Percentiles rank a stretch among this genome's conserved stretches.
Evolutionary conservation across 2,329 filamentous ascomycete species (phyloP).

Genomic region (Ilyonectria mors-panacis): DNA sequence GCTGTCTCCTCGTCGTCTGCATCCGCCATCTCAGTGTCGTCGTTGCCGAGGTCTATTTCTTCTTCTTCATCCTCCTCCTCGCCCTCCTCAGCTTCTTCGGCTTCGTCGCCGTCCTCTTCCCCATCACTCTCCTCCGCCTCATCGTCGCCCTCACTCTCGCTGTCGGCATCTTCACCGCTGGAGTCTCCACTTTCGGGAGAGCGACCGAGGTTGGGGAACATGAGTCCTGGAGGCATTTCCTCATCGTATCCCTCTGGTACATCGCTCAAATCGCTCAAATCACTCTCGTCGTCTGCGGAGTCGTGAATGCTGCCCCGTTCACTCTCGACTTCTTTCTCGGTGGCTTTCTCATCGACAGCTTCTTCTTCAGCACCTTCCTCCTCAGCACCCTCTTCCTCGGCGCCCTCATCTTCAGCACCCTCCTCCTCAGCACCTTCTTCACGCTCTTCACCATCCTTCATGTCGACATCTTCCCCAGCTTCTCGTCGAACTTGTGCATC

Average conservation of each 20-base stretch:
- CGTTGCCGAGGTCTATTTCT: slow-evolving; percentile 34
- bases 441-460: slow-evolving; percentile 59
- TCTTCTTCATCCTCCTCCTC: slow-evolving; percentile 39
- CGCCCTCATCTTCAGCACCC: slow-evolving; percentile 43
- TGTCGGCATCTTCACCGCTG: slow-evolving; percentile 55
- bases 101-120: slow-evolving; percentile 39
- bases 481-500: slow-evolving; percentile 57
- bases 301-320: slow-evolving; percentile 72
- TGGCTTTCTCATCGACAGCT: slow-evolving; percentile 49
- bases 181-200: slow-evolving; percentile 48
- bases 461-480: slow-evolving; percentile 55
- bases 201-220: slow-evolving; percentile 65
- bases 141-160: slow-evolving; percentile 54
- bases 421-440: slow-evolving; percentile 47
- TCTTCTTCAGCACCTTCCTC: slow-evolving; percentile 42
- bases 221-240: slow-evolving; percentile 66
- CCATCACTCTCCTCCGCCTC: slow-evolving; percentile 42
- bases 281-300: slow-evolving; percentile 78
- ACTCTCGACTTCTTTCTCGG: slow-evolving; percentile 46
- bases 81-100: slow-evolving; percentile 32
- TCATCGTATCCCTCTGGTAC: slow-evolving; percentile 72
- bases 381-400: slow-evolving; percentile 50
- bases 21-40: slow-evolving; percentile 36
- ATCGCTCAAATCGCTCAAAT: slow-evolving; percentile 69
- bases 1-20: slow-evolving; percentile 30